Conservation (phyloP, 129 eudicot species). For the Heracleum sosnowskyi region DNA sequence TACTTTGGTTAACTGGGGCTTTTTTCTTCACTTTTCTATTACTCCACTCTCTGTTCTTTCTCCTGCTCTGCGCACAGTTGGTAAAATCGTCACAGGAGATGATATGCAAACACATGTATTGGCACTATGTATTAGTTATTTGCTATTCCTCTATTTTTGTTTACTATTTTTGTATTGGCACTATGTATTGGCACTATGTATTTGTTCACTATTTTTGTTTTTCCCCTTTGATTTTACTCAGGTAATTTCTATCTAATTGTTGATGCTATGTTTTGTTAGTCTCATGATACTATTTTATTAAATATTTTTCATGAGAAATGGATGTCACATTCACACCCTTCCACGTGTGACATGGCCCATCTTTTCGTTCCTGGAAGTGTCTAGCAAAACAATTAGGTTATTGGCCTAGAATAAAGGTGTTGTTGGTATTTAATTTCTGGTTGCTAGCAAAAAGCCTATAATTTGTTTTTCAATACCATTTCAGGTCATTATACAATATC, state of each 20-base stretch:
- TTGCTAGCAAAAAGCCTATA: not conserved
- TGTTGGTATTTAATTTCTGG: not conserved
- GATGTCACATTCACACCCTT: not conserved
- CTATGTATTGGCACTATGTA: too few relatives aligned
- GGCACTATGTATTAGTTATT: too few relatives aligned
- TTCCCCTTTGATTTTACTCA: not conserved
- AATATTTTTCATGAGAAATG: too few relatives aligned
- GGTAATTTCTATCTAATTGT: not conserved
- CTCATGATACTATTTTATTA: too few relatives aligned
- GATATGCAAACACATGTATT: too few relatives aligned
- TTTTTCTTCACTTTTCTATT: too few relatives aligned
- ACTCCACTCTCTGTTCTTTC: too few relatives aligned
- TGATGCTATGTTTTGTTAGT: not conserved
- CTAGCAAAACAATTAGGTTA: not conserved
- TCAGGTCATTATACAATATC: constrained; percentile 27
- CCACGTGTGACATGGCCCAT: not conserved
- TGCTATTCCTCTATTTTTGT: too few relatives aligned
- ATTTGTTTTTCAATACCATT: not conserved
- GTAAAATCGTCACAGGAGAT: too few relatives aligned
- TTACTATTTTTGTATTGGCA: too few relatives aligned
- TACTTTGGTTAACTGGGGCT: too few relatives aligned
- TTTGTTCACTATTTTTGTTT: not conserved
- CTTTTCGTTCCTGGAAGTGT: not conserved
- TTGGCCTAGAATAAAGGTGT: not conserved
- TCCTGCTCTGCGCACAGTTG: too few relatives aligned